phyloP scores from a whole-genome alignment of 495 filamentous ascomycete genomes.

The Neurospora sp. region DNA sequence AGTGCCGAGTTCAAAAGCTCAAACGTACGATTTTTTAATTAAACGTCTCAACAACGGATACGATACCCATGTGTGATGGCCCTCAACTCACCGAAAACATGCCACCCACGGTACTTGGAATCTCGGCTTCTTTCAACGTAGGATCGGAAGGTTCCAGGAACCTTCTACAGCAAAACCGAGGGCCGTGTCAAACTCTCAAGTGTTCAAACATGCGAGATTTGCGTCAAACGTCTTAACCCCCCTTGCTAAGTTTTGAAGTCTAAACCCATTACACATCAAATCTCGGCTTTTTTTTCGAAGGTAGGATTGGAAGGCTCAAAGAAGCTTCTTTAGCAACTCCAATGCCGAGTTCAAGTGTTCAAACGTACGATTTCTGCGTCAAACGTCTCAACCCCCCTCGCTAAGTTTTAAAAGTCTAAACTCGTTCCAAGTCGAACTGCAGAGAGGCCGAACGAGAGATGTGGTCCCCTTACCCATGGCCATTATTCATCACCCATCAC shows the following conservation, averaged over 20 bases:
- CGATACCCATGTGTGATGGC: neutral
- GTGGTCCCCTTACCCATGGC: neutral
- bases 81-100: neutral
- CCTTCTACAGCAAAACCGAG: neutral
- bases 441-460: neutral
- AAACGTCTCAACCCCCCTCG: neutral
- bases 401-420: neutral
- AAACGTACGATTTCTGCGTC: neutral
- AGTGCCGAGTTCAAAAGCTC: neutral
- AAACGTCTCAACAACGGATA: neutral
- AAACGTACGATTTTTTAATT: neutral
- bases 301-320: neutral
- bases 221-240: neutral
- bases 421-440: neutral
- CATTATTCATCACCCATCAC: neutral
- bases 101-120: neutral
- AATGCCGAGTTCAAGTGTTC: neutral
- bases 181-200: neutral
- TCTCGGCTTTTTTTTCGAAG: neutral
- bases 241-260: too few species aligned
- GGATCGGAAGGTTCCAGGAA: neutral
- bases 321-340: neutral
- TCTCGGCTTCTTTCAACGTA: neutral
- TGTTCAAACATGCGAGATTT: neutral
- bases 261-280: neutral